These are phyloP conservation scores for Massospora cicadina DNA, from an alignment of 371 early-diverging fungal species.

Conservation along the genomic window DNA sequence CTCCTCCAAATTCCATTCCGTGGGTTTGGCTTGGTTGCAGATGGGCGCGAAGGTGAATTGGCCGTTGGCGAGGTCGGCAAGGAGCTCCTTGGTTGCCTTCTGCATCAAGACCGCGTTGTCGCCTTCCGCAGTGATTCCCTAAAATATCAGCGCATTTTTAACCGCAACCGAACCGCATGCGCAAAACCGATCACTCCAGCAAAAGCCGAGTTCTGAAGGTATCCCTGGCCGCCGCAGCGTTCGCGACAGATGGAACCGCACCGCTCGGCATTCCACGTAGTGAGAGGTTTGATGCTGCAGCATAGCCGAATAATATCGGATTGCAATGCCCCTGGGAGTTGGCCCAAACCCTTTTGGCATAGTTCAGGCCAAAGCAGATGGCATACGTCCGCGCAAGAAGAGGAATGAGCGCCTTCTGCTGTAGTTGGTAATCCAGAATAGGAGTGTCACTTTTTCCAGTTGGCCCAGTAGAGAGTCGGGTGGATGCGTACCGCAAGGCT, in stretches of 20 bases:
- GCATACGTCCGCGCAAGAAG: conserved; percentile 37
- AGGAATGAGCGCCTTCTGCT: conserved; percentile 50
- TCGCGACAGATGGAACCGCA: conserved; percentile 42
- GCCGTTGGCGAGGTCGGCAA: conserved; percentile 28
- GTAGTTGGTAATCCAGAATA: conserved; percentile 48
- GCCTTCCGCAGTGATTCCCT: conserved; percentile 60
- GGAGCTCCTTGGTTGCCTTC: conserved; percentile 50
- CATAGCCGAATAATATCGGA: conserved; percentile 42
- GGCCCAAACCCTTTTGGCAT: conserved; percentile 41
- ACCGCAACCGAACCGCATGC: conserved; percentile 18
- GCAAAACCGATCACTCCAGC: conserved; percentile 27
- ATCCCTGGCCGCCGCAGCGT: conserved; percentile 57
- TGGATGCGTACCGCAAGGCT: conserved; percentile 44
- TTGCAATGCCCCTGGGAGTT: conserved; percentile 10
- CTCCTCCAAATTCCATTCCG: conserved; percentile 22
- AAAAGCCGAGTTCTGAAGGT: conserved; percentile 34
- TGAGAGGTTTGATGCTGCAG: conserved; percentile 54
- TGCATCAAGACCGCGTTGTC: conserved; percentile 51
- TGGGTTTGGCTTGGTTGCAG: conserved; percentile 17
- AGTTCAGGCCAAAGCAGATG: conserved; percentile 47
- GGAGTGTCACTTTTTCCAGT: conserved; percentile 52
- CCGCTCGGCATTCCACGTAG: conserved; percentile 47
- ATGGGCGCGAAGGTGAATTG: conserved; percentile 18
- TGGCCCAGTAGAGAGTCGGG: conserved; percentile 45
- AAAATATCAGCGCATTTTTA: conserved; percentile 10